Conservation (phyloP, 257 asterid genomes). For the Solanum medicagineum region DNA sequence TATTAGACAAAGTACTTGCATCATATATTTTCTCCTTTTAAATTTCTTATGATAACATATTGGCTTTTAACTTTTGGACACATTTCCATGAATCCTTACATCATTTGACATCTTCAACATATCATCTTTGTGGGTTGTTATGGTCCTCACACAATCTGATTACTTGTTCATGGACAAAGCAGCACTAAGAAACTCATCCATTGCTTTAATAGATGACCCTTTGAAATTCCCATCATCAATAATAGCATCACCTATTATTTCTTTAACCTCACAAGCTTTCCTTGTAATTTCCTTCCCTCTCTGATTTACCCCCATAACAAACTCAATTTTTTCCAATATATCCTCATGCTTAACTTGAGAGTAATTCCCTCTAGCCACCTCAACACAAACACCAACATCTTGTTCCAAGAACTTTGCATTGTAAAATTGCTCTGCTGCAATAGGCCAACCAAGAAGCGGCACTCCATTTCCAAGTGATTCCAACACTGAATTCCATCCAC, state of each 20-base stretch:
- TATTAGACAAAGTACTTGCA: neutral
- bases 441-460: slow-evolving; percentile 49
- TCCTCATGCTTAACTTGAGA: slow-evolving; percentile 33
- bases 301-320: slow-evolving; percentile 29
- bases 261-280: slow-evolving; percentile 16
- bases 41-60: neutral
- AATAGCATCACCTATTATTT: slow-evolving; percentile 14
- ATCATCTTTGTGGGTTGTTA: neutral
- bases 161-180: slow-evolving; percentile 13
- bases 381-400: slow-evolving; percentile 37
- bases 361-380: slow-evolving; percentile 40
- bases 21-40: neutral
- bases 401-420: slow-evolving; percentile 38
- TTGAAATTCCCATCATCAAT: slow-evolving; percentile 13
- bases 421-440: slow-evolving; percentile 49
- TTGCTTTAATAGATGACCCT: slow-evolving; percentile 37
- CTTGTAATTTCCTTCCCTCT: slow-evolving; percentile 19
- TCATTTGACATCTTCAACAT: neutral
- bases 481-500: slow-evolving; percentile 57
- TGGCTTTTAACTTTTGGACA: neutral
- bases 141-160: neutral
- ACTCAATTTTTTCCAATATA: slow-evolving; percentile 23
- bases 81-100: neutral
- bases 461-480: slow-evolving; percentile 41
- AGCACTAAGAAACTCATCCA: slow-evolving; percentile 31